A percentile compares a stretch with the other conserved stretches of the same genome.
phyloP scores from a whole-genome alignment of 192 early-diverging fungal genomes.

The Coemansia sp. region DNA sequence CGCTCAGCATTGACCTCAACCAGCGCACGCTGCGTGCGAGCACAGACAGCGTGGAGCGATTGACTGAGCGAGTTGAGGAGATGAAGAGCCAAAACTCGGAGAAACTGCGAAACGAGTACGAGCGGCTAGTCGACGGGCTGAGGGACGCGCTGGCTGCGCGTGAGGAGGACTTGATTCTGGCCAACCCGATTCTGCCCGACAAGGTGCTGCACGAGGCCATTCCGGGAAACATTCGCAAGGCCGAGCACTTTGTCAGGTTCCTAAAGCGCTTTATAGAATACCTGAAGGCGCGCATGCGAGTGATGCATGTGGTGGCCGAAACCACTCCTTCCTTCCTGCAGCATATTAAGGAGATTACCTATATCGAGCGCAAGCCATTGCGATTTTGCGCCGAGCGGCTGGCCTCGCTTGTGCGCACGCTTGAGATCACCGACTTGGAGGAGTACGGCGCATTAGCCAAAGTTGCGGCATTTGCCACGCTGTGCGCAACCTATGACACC shows the following conservation, averaged over 20 bases:
- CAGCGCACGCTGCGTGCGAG: conserved; percentile 88
- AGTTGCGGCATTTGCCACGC: conserved; percentile 92
- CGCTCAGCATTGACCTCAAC: conserved; percentile 92
- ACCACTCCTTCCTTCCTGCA: conserved; percentile 90
- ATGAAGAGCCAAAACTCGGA: conserved; percentile 87
- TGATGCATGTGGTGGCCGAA: conserved; percentile 97
- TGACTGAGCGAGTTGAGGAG: conserved; percentile 72
- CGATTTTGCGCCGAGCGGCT: conserved; percentile 94
- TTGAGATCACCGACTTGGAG: conserved; percentile 92
- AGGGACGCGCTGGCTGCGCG: conserved; percentile 68
- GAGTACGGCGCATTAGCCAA: conserved; percentile 79
- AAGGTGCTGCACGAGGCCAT: conserved; percentile 91
- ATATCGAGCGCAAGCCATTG: conserved; percentile 91
- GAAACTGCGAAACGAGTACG: conserved; percentile 89
- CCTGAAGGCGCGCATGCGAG: conserved; percentile 93
- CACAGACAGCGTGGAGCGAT: conserved; percentile 70
- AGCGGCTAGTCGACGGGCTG: conserved; percentile 85
- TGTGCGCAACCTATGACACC: conserved; percentile 94
- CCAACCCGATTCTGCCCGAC: conserved; percentile 94
- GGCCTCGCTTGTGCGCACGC: conserved; percentile 83
- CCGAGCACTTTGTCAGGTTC: conserved; percentile 99
- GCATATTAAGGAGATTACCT: conserved; percentile 93
- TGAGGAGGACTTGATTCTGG: conserved; percentile 85
- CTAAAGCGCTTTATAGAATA: conserved; percentile 96
- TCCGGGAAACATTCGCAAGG: conserved; percentile 95